Evolutionary conservation across 164 flowering plant species (phyloP), one percentile per base, ranked within the genome.

Genomic region (Echeveria elegans): DNA sequence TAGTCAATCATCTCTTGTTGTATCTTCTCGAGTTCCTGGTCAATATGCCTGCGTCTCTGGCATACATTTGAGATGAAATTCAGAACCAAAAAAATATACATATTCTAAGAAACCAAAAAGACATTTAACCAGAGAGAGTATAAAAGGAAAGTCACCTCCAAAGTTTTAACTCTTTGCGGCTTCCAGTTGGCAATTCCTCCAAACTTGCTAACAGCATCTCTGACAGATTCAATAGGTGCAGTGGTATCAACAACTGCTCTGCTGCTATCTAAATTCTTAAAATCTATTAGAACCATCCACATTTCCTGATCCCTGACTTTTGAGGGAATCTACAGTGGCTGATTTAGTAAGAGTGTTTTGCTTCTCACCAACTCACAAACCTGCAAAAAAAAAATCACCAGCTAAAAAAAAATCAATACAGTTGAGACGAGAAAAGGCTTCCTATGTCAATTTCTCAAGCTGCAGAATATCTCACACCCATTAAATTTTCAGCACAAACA

Each of bases 131-230:
- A 15, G 19, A 56, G 5, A 56, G 19, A 50, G 21, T n/a, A 5
- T 19, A n/a, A 50, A 21, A 26, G 56, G 21, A 50, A 21, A 32
- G 0, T 9, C 26, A 56, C 61, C 61, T 56, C 61, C 19, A 56
- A 29, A 56, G 18, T 56, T 56, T 56, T 32, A 56, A 56, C 61
- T 56, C 32, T 56, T 2, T 56, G 61, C 18, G 32, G 12, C 61
- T 56, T 56, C 61, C 61, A 56, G 61, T 56, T 32, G 6, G 30
- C 32, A 15, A 56, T 56, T 56, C 61, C 61, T 56, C 61, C 32
- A 28, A 56, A 56, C 9, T 56, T 56, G 32, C 61, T 56, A 56
- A 56, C 61, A 26, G 61, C 61, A 28, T 56, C 32, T 56, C 19
- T 28, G 19, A 56, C 61, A 28, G 61, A 56, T 56, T 56, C 61